Evolutionary conservation across 768 basidiomycete genomes (phyloP).

Genomic region (Suillus sp.): DNA sequence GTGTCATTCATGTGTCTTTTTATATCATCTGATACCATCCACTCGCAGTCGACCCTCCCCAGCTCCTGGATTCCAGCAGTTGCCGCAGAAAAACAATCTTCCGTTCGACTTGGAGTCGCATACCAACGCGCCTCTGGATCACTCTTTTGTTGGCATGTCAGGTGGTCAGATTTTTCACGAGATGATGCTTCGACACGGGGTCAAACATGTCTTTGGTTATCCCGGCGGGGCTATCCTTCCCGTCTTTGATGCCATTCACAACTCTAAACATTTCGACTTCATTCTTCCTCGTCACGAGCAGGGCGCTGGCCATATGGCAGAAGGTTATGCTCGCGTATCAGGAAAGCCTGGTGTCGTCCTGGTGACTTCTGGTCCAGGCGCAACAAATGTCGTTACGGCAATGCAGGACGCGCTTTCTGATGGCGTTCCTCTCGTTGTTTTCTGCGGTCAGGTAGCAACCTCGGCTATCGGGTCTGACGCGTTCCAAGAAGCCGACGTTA

Average conservation of each 20-base stretch:
- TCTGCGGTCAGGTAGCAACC: constrained; percentile 97
- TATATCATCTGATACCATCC: constrained; percentile 13
- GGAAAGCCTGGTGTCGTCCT: constrained; percentile 98
- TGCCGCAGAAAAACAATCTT: constrained; percentile 44
- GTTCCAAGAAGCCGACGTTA: constrained; percentile 97
- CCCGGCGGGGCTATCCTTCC: constrained; percentile 98
- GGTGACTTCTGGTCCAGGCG: constrained; percentile 97
- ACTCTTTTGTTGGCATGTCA: constrained; percentile 90
- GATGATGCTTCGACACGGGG: constrained; percentile 97
- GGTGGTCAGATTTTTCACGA: constrained; percentile 99
- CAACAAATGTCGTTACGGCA: constrained; percentile 96
- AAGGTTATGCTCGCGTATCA: constrained; percentile 96
- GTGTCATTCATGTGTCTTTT: constrained; percentile 27
- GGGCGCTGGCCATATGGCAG: constrained; percentile 98
- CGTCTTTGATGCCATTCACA: constrained; percentile 99
- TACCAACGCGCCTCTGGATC: constrained; percentile 61
- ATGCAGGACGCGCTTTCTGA: constrained; percentile 98
- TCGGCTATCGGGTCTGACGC: constrained; percentile 99
- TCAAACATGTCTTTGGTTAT: constrained; percentile 97
- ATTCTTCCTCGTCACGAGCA: constrained; percentile 96
- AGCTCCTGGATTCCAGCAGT: constrained; percentile 55
- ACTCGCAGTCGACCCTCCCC: constrained; percentile 59
- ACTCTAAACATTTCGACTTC: constrained; percentile 93
- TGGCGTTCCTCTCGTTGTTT: constrained; percentile 92
- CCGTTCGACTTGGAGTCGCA: constrained; percentile 37